phyloP scores from a whole-genome alignment of 1,284 basidiomycete genomes.

The Thecaphora frezii region DNA sequence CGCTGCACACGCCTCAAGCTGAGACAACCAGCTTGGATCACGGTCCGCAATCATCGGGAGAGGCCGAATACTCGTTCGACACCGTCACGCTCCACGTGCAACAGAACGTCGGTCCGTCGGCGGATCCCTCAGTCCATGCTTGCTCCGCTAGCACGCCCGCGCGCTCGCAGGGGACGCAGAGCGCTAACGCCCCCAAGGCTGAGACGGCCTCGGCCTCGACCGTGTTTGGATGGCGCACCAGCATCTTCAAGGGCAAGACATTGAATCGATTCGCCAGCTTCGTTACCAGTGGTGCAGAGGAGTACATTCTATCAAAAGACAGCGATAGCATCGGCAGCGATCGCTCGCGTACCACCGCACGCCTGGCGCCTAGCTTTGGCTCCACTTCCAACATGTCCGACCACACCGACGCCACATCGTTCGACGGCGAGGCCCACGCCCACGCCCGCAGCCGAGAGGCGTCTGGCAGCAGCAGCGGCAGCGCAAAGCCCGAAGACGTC shows the following conservation, averaged over 20 bases:
- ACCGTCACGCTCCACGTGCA: no score
- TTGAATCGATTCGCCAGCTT: constrained; percentile 80
- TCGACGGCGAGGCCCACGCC: no score
- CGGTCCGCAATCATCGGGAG: no score
- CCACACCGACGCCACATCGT: neutral
- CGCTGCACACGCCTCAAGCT: no score
- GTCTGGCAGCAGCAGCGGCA: neutral
- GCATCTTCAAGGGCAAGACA: constrained; percentile 71
- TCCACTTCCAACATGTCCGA: neutral
- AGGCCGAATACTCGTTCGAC: no score
- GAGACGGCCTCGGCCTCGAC: neutral
- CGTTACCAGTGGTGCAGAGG: constrained; percentile 80
- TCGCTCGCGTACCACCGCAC: constrained; percentile 13
- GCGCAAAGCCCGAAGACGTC: constrained; percentile 2
- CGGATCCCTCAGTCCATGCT: no score
- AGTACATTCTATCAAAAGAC: constrained; percentile 56
- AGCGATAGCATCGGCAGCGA: constrained; percentile 23
- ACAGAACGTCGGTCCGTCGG: no score
- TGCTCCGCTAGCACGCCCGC: neutral
- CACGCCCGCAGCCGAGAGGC: neutral
- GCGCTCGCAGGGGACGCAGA: neutral
- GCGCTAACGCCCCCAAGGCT: neutral
- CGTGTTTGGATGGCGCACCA: constrained; percentile 15
- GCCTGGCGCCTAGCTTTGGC: constrained; percentile 1
- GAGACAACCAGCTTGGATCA: no score